Evolutionary conservation across 2,329 filamentous ascomycete genomes (phyloP).

Genomic region (Trichoderma sp.): DNA sequence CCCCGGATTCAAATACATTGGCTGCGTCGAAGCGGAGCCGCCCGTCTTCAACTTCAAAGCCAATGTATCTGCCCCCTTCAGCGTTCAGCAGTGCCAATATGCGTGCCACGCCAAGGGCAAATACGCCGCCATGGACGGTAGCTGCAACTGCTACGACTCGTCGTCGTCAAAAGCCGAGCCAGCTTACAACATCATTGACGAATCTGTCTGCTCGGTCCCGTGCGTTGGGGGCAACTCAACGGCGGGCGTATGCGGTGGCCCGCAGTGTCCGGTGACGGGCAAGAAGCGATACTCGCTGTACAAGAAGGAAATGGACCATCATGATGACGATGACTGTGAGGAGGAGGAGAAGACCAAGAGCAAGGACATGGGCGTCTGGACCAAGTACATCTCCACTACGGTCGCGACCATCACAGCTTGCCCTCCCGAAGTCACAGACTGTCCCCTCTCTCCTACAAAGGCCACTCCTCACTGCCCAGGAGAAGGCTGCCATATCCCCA

Average conservation of each 20-base stretch:
- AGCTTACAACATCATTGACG: slow-evolving; percentile 31
- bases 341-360: slow-evolving; percentile 10
- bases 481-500: background rate
- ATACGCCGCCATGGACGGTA: slow-evolving; percentile 34
- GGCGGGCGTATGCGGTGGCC: slow-evolving; percentile 37
- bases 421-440: slow-evolving; percentile 60
- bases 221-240: slow-evolving; percentile 32
- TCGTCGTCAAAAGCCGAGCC: background rate
- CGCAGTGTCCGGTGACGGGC: slow-evolving; percentile 13
- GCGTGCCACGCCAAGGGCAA: slow-evolving; percentile 31
- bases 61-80: slow-evolving; percentile 31
- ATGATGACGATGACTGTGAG: slow-evolving; percentile 7
- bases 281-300: slow-evolving; percentile 32
- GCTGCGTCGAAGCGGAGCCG: slow-evolving; percentile 36
- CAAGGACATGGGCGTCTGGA: background rate
- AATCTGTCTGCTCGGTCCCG: slow-evolving; percentile 31
- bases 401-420: slow-evolving; percentile 44
- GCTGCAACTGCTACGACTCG: slow-evolving; percentile 34
- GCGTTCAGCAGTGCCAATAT: slow-evolving; percentile 32
- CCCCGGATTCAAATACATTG: slow-evolving; percentile 36
- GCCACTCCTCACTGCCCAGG: background rate
- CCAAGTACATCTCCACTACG: slow-evolving; percentile 25
- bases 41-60: slow-evolving; percentile 31
- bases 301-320: slow-evolving; percentile 18
- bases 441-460: slow-evolving; percentile 40